Percentiles rank a stretch among this genome's conserved stretches.
Conservation (phyloP, 2,329 filamentous ascomycete species). For the Neoarthrinium moseri region DNA sequence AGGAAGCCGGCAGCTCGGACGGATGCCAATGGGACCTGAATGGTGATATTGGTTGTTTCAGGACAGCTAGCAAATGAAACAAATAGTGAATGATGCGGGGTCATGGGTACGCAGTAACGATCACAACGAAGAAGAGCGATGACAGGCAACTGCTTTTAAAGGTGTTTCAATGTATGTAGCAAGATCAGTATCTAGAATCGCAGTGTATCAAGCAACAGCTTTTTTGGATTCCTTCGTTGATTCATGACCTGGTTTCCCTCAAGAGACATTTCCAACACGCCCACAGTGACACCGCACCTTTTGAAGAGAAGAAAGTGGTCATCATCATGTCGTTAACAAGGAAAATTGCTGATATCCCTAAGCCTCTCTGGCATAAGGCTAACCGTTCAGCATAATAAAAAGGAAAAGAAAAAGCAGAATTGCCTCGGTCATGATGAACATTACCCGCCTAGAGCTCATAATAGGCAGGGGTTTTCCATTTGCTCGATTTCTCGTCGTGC, state of each 20-base stretch:
- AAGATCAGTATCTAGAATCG: slow-evolving; percentile 29
- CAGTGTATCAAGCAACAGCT: slow-evolving; percentile 35
- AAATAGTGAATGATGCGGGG: too few species aligned
- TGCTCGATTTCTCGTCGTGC: slow-evolving; percentile 29
- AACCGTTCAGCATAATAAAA: slow-evolving; percentile 7
- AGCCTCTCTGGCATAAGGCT: slow-evolving; percentile 19
- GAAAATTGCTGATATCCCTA: slow-evolving; percentile 27
- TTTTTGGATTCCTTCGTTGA: slow-evolving; percentile 36
- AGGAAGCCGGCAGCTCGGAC: too few species aligned
- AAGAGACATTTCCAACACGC: slow-evolving; percentile 35
- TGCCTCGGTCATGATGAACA: slow-evolving; percentile 32
- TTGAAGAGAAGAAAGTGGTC: slow-evolving; percentile 33
- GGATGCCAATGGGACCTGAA: too few species aligned
- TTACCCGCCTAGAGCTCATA: slow-evolving; percentile 30
- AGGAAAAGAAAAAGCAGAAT: slow-evolving; percentile 25
- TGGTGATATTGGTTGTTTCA: too few species aligned
- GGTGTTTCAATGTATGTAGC: slow-evolving; percentile 18
- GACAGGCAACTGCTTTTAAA: too few species aligned
- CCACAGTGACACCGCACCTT: slow-evolving; percentile 36
- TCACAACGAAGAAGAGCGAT: too few species aligned
- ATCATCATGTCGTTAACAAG: slow-evolving; percentile 33
- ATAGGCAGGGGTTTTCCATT: slow-evolving; percentile 27
- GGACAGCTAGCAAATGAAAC: too few species aligned
- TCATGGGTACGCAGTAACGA: too few species aligned
- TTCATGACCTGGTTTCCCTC: slow-evolving; percentile 38